Percentiles rank a stretch among this genome's conserved stretches.
Conservation (phyloP, 352 stramenopile genomes). For the Globisporangium middletonii region DNA sequence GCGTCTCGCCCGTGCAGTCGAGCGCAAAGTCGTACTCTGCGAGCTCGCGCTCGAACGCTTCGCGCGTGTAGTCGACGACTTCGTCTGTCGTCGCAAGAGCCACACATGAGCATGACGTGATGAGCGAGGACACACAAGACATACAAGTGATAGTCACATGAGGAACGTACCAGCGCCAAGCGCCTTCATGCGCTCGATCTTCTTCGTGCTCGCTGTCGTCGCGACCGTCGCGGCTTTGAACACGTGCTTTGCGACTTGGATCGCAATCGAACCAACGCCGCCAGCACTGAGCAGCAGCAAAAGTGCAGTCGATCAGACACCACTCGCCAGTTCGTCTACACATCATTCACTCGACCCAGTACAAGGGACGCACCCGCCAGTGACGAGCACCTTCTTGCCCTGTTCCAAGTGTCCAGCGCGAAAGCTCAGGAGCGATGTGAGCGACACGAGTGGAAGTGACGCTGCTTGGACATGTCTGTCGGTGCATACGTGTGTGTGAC, state of each 20-base stretch:
- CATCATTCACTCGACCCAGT: not conserved
- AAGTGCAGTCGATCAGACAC: no score
- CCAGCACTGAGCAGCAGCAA: constrained; percentile 28
- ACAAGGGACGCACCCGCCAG: constrained; percentile 32
- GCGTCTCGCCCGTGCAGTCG: constrained; percentile 63
- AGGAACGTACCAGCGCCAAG: constrained; percentile 37
- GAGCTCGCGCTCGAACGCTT: constrained; percentile 60
- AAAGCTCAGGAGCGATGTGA: constrained; percentile 50
- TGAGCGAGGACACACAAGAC: not conserved
- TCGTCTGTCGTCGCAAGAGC: constrained; percentile 24
- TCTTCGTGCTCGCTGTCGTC: constrained; percentile 62
- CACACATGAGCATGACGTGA: not conserved
- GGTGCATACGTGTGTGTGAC: not conserved
- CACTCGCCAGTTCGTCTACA: no score
- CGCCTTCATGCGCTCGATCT: constrained; percentile 54
- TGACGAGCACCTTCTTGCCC: constrained; percentile 73
- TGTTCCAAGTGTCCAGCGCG: constrained; percentile 38
- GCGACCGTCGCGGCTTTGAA: constrained; percentile 62
- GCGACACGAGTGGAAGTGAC: constrained; percentile 47
- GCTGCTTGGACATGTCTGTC: constrained; percentile 62
- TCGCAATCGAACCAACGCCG: constrained; percentile 58
- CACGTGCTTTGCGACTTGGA: constrained; percentile 70
- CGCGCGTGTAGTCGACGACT: constrained; percentile 62
- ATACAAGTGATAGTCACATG: not conserved
- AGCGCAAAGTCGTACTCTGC: constrained; percentile 73